Percentiles rank a stretch among this genome's conserved stretches.
Evolutionary conservation across 1,284 basidiomycete genomes (phyloP).

Genomic region (Coniferiporia weirii): DNA sequence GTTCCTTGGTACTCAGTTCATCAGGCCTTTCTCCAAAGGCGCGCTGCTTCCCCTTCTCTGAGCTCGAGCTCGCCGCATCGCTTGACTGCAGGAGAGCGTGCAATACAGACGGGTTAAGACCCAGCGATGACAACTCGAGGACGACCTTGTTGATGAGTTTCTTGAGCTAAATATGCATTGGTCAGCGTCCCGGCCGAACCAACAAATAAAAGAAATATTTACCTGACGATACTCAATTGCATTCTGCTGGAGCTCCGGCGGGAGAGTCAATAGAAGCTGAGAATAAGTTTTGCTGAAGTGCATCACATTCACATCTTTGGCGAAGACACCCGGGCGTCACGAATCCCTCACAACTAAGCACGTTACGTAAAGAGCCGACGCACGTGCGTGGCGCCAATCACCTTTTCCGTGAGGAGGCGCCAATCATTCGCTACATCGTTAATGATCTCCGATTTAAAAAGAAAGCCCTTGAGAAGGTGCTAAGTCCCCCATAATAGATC

Average conservation of each 20-base stretch:
- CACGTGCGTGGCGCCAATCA: neutral
- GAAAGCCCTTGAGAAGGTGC: too few relatives aligned
- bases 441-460: neutral
- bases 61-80: conserved; percentile 15
- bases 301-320: conserved; percentile 38
- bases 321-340: too few relatives aligned
- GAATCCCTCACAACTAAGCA: neutral
- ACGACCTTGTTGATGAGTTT: conserved; percentile 89
- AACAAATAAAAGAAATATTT: conserved; percentile 17
- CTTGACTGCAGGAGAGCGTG: conserved; percentile 39
- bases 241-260: conserved; percentile 67
- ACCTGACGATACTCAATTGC: conserved; percentile 88
- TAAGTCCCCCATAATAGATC: too few relatives aligned
- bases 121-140: conserved; percentile 73
- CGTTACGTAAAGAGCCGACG: neutral
- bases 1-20: neutral
- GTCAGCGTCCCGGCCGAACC: neutral
- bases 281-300: conserved; percentile 80
- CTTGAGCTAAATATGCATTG: conserved; percentile 62
- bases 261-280: conserved; percentile 65
- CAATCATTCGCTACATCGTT: neutral
- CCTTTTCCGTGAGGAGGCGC: too few relatives aligned
- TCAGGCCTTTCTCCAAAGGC: conserved; percentile 17
- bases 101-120: conserved; percentile 61
- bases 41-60: conserved; percentile 19